phyloP scores from a whole-genome alignment of 495 filamentous ascomycete species.

The Podospora conica region DNA sequence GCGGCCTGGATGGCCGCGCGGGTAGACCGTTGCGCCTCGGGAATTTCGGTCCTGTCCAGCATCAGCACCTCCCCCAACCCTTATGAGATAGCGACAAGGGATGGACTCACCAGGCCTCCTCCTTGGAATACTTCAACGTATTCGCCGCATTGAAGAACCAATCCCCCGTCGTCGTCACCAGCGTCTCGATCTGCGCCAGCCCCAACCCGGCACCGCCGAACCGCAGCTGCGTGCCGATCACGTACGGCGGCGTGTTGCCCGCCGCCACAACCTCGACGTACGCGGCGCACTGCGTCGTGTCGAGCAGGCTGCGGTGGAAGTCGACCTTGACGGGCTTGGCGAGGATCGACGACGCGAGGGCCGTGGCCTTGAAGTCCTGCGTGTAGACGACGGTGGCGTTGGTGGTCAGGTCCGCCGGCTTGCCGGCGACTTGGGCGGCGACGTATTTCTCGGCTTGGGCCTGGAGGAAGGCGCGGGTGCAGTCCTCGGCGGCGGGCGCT shows the following conservation, averaged over 20 bases:
- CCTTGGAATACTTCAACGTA: conserved; percentile 36
- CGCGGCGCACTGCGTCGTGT: conserved; percentile 42
- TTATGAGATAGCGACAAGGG: not conserved
- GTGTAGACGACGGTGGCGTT: conserved; percentile 18
- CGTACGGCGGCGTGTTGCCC: conserved; percentile 37
- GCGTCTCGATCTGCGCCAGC: not conserved
- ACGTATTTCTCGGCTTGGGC: conserved; percentile 15
- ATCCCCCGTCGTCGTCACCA: conserved; percentile 13
- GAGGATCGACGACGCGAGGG: conserved; percentile 37
- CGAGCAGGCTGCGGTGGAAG: conserved; percentile 43
- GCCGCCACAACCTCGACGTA: conserved; percentile 45
- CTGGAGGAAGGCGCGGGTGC: conserved; percentile 20
- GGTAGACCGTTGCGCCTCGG: conserved; percentile 29
- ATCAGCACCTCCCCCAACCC: not conserved
- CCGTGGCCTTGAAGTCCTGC: conserved; percentile 38
- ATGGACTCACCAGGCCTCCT: conserved; percentile 32
- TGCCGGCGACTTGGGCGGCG: conserved; percentile 14
- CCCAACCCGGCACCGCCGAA: conserved; percentile 13
- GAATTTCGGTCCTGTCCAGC: conserved; percentile 29
- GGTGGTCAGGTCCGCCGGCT: conserved; percentile 8
- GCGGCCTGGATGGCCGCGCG: conserved; percentile 39
- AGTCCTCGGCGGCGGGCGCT: conserved; percentile 2
- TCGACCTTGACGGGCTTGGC: conserved; percentile 39
- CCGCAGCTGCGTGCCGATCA: conserved; percentile 42
- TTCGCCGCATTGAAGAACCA: conserved; percentile 48